Evolutionary conservation across 495 filamentous ascomycete genomes (phyloP), one percentile per base, ranked within the genome.

Genomic region (Neurospora hispaniola): DNA sequence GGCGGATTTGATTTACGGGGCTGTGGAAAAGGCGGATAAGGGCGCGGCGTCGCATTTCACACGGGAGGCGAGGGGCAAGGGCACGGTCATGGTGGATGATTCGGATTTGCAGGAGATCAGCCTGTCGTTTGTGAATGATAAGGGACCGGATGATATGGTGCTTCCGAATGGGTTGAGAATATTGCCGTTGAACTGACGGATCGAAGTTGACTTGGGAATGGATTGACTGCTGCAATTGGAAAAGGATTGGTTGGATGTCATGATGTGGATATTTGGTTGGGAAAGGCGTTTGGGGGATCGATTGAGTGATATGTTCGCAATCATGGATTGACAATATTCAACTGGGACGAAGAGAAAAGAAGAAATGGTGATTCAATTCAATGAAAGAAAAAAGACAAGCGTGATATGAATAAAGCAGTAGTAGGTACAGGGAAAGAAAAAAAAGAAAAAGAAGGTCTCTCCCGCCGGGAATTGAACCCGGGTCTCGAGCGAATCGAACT

Each of bases 141-240:
- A 78, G 73, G 66, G 71, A 3, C 71, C 73, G 3, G 76, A 75
- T 16, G 76, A 76, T 71, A 71, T 78, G 70, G 71, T 79, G 66
- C 12, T 80, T 74, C 77, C 77, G 31, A 77, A 76, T 46, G 78
- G 77, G 43, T 46, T 80, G 74, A 75, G 72, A 27, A 78, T 80
- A 71, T 73, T 80, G 73, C 76, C 74, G 42, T 70, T 80, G 70
- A 80, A 54, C n/a, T 59, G 20, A 59, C 6, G 39, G 39, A 40
- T 40, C n/a, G n/a, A n/a, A n/a, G n/a, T n/a, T n/a, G n/a, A n/a
- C n/a, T n/a, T n/a, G n/a, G n/a, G n/a, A n/a, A n/a, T n/a, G n/a
- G 27, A 31, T 31, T 31, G 27, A 40, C 0, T 40, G 39, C 39
- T 40, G 39, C 39, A 40, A 9, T 40, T 40, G 39, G 39, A 1